phyloP scores from a whole-genome alignment of 805 yeast genomes.

The Debaryomyces hansenii region DNA sequence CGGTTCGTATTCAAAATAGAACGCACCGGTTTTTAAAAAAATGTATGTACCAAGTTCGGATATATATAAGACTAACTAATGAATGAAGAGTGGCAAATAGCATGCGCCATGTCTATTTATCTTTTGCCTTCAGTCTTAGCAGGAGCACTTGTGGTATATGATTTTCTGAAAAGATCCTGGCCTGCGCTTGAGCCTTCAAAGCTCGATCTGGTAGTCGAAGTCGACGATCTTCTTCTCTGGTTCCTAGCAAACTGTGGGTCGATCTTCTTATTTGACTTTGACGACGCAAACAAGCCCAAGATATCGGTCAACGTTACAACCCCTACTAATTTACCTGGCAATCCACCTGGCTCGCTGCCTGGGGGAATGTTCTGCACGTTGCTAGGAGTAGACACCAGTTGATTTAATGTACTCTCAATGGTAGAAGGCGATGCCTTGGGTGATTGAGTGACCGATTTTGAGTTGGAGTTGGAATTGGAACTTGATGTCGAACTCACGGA shows the following conservation, averaged over 20 bases:
- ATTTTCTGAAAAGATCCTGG: conserved; percentile 13
- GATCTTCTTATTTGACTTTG: conserved; percentile 62
- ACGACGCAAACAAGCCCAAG: conserved; percentile 74
- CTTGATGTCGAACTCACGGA: conserved; percentile 6
- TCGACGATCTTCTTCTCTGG: conserved; percentile 71
- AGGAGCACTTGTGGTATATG: conserved; percentile 9
- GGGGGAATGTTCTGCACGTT: conserved; percentile 8
- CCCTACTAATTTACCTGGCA: conserved; percentile 83
- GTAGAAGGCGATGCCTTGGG: conserved; percentile 19
- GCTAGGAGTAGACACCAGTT: conserved; percentile 4
- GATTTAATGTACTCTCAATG: conserved; percentile 17
- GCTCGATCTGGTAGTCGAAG: conserved; percentile 25
- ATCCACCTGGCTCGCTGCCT: conserved; percentile 31
- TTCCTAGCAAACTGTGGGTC: conserved; percentile 89
- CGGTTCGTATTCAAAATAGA: no score
- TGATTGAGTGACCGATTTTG: not conserved
- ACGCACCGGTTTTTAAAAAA: no score
- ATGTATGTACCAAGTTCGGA: not conserved
- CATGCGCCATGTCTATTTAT: no score
- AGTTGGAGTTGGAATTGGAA: conserved; percentile 1
- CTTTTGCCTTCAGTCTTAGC: not conserved
- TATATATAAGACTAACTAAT: not conserved
- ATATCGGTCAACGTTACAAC: conserved; percentile 92
- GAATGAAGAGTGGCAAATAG: no score
- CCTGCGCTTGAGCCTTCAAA: conserved; percentile 8